Percentiles rank a stretch among this genome's conserved stretches.
Conservation (phyloP, 176 grass and related monocot genomes). For the Microstegium vimineum region DNA sequence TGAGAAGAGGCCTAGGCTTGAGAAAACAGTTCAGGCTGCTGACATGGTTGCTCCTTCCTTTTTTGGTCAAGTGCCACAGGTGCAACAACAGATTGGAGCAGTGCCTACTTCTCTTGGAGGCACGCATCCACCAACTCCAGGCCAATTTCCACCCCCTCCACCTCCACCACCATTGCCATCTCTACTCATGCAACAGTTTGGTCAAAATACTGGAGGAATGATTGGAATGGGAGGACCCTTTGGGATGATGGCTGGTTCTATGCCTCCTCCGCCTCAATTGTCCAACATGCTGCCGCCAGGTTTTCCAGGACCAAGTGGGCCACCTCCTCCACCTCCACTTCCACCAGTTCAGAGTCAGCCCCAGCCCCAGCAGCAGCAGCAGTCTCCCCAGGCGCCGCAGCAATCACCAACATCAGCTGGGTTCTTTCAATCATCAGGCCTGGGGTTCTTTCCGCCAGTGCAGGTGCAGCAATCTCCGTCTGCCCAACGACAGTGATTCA, state of each 20-base stretch:
- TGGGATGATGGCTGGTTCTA: slow-evolving; percentile 41
- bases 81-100: slow-evolving; percentile 40
- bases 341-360: slow-evolving; percentile 44
- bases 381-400: slow-evolving; percentile 47
- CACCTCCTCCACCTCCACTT: slow-evolving; percentile 41
- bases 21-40: slow-evolving; percentile 30
- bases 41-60: slow-evolving; percentile 42
- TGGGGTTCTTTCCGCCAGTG: slow-evolving; percentile 65
- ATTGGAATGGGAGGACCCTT: slow-evolving; percentile 42
- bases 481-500: slow-evolving; percentile 60
- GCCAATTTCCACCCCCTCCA: slow-evolving; percentile 50
- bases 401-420: slow-evolving; percentile 44
- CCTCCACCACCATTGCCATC: slow-evolving; percentile 60
- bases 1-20: slow-evolving; percentile 74
- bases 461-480: slow-evolving; percentile 74
- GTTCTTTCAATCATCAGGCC: slow-evolving; percentile 59
- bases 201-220: slow-evolving; percentile 49
- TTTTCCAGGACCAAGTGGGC: slow-evolving; percentile 38
- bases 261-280: slow-evolving; percentile 57
- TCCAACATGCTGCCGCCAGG: slow-evolving; percentile 33
- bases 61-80: slow-evolving; percentile 45
- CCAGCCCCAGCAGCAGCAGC: slow-evolving; percentile 67
- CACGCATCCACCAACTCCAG: slow-evolving; percentile 17
- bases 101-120: slow-evolving; percentile 35
- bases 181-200: slow-evolving; percentile 58